Evolutionary conservation across 2,329 filamentous ascomycete genomes (phyloP).

Genomic region (Monosporascus sp.): DNA sequence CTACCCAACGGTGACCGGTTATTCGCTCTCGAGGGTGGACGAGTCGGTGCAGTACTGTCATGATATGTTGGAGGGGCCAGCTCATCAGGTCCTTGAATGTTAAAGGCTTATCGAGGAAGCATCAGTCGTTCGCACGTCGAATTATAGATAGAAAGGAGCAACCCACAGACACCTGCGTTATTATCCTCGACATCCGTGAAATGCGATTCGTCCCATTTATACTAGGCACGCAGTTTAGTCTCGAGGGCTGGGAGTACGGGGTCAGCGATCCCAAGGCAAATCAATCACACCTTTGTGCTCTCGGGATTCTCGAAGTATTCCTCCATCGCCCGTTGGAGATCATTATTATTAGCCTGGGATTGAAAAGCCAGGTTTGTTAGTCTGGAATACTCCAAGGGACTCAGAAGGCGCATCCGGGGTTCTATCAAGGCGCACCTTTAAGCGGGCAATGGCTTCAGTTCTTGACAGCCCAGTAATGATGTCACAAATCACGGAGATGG

Average conservation of each 20-base stretch:
- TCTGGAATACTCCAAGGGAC: background rate
- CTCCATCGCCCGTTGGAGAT: conserved; percentile 43
- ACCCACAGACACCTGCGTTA: conserved; percentile 40
- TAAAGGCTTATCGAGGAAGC: conserved; percentile 40
- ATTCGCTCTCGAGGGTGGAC: conserved; percentile 57
- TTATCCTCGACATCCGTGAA: conserved; percentile 51
- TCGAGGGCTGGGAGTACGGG: background rate
- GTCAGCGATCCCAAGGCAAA: background rate
- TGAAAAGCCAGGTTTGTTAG: background rate
- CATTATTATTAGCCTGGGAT: conserved; percentile 37
- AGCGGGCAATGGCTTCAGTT: conserved; percentile 16
- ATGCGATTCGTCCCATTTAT: conserved; percentile 51
- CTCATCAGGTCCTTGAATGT: conserved; percentile 49
- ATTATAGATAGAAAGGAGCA: background rate
- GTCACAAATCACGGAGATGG: conserved; percentile 14
- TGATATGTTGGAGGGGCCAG: conserved; percentile 36
- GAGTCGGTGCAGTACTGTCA: conserved; percentile 45
- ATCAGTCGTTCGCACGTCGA: conserved; percentile 1
- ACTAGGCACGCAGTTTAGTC: conserved; percentile 26
- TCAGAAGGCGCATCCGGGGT: background rate
- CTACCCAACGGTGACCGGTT: conserved; percentile 52
- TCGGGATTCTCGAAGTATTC: conserved; percentile 47
- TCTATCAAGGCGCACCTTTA: conserved; percentile 18
- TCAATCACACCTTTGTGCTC: conserved; percentile 30
- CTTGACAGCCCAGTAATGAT: conserved; percentile 13